Evolutionary conservation across 257 asterid genomes (phyloP), one percentile per base, ranked within the genome.

Genomic region (Ophiorrhiza pumila): DNA sequence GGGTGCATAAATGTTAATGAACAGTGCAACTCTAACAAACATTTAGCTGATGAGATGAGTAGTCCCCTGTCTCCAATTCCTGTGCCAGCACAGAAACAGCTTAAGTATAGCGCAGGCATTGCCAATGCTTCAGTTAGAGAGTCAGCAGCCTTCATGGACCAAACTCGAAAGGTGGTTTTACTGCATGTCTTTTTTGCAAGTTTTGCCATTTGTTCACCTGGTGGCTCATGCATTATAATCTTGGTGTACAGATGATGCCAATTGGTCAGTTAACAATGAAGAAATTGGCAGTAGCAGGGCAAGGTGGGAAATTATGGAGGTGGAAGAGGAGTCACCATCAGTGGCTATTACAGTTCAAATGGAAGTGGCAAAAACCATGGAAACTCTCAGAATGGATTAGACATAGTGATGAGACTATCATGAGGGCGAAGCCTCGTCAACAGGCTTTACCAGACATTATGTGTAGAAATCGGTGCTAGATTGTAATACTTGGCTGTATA

Each of bases 291-390:
- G 85, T 88, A 4, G 97, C 84, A 15, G 96, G 99, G 70, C 92
- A 92, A 27, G 99, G 99, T 60, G 99, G 98, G 75, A 92, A 88
- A 72, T 85, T 95, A 8, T 95, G 99, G 99, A 90, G 98, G 86
- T 95, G 99, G 99, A 95, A 95, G 85, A 95, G 98, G 88, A 95
- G 99, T 81, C 98, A 95, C 72, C 99, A 92, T 74, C 99, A 91
- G 78, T 95, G 99, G 99, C 86, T 92, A 68, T 80, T 95, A 71
- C 99, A 95, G 89, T 95, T 95, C 84, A 95, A 95, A 78, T 95
- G 98, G 99, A 95, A 95, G 79, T 95, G 99, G 99, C 99, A 95
- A 84, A 95, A 95, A 73, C 99, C 99, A 4, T 95, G 99, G 99
- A 95, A 84, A 77, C 99, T 95, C 61, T 95, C 99, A 0, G 99